These are phyloP conservation scores for Lactarius pseudohatsudake DNA, from an alignment of 768 basidiomycete species.

Conservation along the genomic window DNA sequence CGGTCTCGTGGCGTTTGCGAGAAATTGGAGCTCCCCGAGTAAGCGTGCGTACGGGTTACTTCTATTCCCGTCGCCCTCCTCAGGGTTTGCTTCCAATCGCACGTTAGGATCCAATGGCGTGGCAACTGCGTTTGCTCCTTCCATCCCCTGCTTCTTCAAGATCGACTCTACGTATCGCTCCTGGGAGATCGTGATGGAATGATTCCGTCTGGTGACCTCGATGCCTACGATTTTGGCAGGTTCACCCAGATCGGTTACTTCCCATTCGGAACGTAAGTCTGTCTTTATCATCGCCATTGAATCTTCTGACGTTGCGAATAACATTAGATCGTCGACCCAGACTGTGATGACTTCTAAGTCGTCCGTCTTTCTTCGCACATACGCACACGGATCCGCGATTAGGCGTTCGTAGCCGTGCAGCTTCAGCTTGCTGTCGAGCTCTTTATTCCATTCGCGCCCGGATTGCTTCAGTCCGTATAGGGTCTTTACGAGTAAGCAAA, in stretches of 20 bases:
- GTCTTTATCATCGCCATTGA: too few relatives aligned
- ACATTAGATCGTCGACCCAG: not conserved
- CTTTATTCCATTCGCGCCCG: not conserved
- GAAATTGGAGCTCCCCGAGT: not conserved
- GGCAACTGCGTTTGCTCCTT: not conserved
- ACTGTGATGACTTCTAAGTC: not conserved
- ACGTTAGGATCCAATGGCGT: not conserved
- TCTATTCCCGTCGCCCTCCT: not conserved
- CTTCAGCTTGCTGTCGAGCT: not conserved
- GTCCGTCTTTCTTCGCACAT: fast-evolving
- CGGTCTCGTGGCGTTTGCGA: not conserved
- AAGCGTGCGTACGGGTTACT: not conserved
- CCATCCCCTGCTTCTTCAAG: not conserved
- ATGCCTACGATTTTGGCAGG: too few relatives aligned
- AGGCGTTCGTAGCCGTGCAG: not conserved
- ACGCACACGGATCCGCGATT: fast-evolving
- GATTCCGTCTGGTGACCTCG: too few relatives aligned
- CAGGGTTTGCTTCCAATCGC: not conserved
- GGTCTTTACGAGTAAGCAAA: too few relatives aligned
- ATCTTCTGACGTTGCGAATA: not conserved
- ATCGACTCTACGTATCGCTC: not conserved
- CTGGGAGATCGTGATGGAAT: too few relatives aligned
- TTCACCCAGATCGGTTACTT: too few relatives aligned
- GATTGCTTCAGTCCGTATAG: too few relatives aligned
- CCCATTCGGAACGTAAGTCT: too few relatives aligned